A percentile compares a stretch with the other conserved stretches of the same genome.
Conservation (phyloP, 2,329 filamentous ascomycete species). For the Onygena corvina region DNA sequence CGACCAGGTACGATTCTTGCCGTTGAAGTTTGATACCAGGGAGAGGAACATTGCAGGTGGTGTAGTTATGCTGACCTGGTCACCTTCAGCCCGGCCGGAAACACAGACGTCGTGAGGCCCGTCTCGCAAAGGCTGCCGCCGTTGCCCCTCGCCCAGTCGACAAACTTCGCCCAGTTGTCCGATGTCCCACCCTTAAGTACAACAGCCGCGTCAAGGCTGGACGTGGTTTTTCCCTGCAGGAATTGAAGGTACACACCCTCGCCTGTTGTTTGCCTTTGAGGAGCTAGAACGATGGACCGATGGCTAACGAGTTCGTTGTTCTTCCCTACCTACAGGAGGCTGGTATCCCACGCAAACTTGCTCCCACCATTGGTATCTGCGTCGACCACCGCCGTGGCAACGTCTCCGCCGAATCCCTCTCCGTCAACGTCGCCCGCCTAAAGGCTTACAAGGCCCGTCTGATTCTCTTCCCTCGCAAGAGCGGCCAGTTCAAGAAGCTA, state of each 20-base stretch:
- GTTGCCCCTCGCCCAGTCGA: conserved; percentile 94
- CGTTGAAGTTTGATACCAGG: conserved; percentile 24
- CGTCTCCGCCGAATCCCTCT: conserved; percentile 87
- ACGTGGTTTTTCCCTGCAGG: conserved; percentile 92
- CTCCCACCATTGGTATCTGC: conserved; percentile 89
- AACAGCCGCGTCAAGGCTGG: conserved; percentile 95
- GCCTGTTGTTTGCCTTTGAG: background rate
- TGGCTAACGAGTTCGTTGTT: conserved; percentile 14
- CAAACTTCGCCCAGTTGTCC: conserved; percentile 88
- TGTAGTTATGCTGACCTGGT: conserved; percentile 8
- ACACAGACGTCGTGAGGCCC: conserved; percentile 78
- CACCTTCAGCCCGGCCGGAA: conserved; percentile 77
- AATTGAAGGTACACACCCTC: conserved; percentile 75
- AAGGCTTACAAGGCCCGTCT: conserved; percentile 94
- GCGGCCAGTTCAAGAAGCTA: conserved; percentile 85
- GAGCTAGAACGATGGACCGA: background rate
- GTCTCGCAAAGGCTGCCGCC: conserved; percentile 86
- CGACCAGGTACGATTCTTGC: conserved; percentile 72
- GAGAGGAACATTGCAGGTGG: background rate
- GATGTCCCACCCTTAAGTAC: conserved; percentile 97
- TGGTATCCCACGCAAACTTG: conserved; percentile 86
- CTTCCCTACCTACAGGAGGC: conserved; percentile 54
- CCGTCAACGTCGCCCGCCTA: conserved; percentile 91
- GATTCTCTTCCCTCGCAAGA: conserved; percentile 94
- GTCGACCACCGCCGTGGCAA: conserved; percentile 96